phyloP scores from a whole-genome alignment of 202 grass and related monocot genomes.

The Saccharum hybrid region DNA sequence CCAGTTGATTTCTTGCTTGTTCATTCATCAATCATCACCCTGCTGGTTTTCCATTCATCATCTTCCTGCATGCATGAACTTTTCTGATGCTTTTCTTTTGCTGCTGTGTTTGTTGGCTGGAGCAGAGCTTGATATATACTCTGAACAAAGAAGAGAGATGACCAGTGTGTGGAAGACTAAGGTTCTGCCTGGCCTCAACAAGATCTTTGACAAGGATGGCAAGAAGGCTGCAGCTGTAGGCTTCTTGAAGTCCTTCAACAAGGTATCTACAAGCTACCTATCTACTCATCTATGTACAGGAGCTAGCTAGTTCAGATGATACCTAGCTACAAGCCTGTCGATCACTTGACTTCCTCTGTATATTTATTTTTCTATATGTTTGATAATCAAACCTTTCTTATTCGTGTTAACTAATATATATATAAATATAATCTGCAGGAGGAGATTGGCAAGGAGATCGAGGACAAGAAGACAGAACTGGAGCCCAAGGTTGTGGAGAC shows the following conservation, averaged over 20 bases:
- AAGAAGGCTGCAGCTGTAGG: slow-evolving; percentile 78
- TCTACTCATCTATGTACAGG: not conserved
- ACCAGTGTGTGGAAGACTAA: slow-evolving; percentile 72
- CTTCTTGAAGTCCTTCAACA: slow-evolving; percentile 83
- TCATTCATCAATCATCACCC: not conserved
- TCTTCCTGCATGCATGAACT: not conserved
- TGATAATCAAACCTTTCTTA: slow-evolving; percentile 22
- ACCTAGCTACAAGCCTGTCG: not conserved
- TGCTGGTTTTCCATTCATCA: not conserved
- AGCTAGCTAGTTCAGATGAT: not conserved
- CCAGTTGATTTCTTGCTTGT: not conserved
- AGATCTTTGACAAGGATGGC: slow-evolving; percentile 79
- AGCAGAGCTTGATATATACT: not conserved
- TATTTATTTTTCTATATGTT: not conserved
- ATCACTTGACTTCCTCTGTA: not conserved
- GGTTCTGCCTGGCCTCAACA: slow-evolving; percentile 70
- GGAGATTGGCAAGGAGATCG: slow-evolving; percentile 79
- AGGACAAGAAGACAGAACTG: slow-evolving; percentile 81
- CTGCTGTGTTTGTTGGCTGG: not conserved
- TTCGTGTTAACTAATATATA: not conserved
- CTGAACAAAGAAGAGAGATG: slow-evolving; percentile 45
- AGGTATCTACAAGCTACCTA: slow-evolving; percentile 40
- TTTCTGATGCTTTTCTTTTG: not conserved
- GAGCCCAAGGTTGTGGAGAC: slow-evolving; percentile 78
- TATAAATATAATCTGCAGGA: slow-evolving; percentile 49